These are phyloP conservation scores for Ustilago shanxiensis DNA, from an alignment of 1,284 basidiomycete genomes.

Conservation along the genomic window DNA sequence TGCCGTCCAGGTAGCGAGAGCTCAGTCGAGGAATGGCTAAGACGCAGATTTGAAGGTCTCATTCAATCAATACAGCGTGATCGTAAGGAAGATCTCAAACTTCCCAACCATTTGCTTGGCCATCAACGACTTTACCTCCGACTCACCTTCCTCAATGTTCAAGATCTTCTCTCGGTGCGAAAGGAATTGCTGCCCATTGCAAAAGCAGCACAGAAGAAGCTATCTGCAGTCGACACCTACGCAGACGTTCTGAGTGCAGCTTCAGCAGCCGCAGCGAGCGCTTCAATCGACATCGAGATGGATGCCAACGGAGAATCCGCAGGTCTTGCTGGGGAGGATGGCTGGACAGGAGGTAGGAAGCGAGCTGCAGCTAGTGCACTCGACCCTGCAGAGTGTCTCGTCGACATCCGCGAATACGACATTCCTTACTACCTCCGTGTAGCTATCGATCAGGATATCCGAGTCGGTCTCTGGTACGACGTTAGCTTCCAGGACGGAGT, in stretches of 20 bases:
- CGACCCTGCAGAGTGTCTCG: constrained; percentile 89
- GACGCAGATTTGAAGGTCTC: constrained; percentile 91
- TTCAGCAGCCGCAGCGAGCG: constrained; percentile 42
- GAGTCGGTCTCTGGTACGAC: constrained; percentile 96
- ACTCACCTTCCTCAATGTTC: constrained; percentile 90
- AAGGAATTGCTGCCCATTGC: constrained; percentile 91
- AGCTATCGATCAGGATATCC: constrained; percentile 97
- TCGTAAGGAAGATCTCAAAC: constrained; percentile 91
- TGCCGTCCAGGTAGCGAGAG: constrained; percentile 87
- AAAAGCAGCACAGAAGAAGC: constrained; percentile 88
- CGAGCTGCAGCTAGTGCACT: constrained; percentile 65
- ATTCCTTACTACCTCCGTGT: constrained; percentile 97
- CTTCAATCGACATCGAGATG: constrained; percentile 54
- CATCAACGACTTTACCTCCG: constrained; percentile 88
- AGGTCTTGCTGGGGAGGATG: constrained; percentile 70
- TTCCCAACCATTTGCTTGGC: constrained; percentile 96
- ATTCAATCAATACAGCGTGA: constrained; percentile 80
- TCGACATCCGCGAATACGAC: constrained; percentile 96
- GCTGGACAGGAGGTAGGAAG: constrained; percentile 41
- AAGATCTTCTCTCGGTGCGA: constrained; percentile 88
- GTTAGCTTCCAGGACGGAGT: constrained; percentile 84
- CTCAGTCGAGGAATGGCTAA: constrained; percentile 93
- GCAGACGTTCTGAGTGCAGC: constrained; percentile 87
- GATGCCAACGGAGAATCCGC: constrained; percentile 36
- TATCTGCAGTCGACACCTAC: constrained; percentile 95